These are phyloP conservation scores for Pelagophyceae sp. DNA, from an alignment of 352 stramenopile genomes.

Conservation along the genomic window DNA sequence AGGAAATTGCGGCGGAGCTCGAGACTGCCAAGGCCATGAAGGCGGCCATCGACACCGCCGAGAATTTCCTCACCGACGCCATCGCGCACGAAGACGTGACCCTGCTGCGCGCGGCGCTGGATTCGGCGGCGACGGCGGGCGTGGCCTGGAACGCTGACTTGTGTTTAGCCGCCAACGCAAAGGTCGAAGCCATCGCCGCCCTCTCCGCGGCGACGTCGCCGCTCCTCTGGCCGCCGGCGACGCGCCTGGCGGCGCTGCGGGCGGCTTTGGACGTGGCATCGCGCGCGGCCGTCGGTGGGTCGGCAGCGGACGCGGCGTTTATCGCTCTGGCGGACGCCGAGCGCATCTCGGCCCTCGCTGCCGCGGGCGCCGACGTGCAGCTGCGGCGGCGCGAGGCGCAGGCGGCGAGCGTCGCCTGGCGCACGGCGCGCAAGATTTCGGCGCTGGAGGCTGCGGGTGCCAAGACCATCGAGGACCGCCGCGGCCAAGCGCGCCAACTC, in stretches of 20 bases:
- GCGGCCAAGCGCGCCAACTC: not conserved
- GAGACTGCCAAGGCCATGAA: no score
- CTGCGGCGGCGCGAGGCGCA: not conserved
- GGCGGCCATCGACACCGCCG: no score
- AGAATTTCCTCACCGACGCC: no score
- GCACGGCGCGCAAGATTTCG: not conserved
- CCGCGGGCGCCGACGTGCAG: not conserved
- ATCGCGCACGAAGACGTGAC: no score
- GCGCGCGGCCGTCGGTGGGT: not conserved
- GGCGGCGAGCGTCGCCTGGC: no score
- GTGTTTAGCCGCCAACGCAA: not conserved
- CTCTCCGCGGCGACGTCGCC: not conserved
- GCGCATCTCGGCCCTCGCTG: conserved; percentile 11
- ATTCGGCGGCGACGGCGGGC: no score
- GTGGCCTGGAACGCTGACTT: no score
- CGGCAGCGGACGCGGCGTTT: not conserved
- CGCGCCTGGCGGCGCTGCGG: not conserved
- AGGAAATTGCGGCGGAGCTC: no score
- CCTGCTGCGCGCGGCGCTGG: no score
- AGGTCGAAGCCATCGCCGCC: not conserved
- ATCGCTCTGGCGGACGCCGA: not conserved
- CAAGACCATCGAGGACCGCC: not conserved
- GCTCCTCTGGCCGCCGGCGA: not conserved
- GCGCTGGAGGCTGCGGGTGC: not conserved
- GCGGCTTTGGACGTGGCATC: not conserved